A percentile compares a stretch with the other conserved stretches of the same genome.
phyloP scores from a whole-genome alignment of 2,329 filamentous ascomycete genomes.

The Alternaria metachromatica region DNA sequence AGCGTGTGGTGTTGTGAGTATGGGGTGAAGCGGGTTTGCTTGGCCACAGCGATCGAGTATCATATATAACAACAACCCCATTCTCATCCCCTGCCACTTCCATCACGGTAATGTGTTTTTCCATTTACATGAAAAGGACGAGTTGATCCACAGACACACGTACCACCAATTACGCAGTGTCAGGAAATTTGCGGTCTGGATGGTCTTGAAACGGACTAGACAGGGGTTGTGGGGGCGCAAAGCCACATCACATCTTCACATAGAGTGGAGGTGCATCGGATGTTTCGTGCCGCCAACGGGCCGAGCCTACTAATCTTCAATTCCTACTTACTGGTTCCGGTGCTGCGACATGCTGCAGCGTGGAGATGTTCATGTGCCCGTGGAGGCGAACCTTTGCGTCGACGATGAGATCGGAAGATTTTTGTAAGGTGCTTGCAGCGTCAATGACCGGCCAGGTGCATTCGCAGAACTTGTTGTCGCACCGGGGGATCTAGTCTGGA shows the following conservation, averaged over 20 bases:
- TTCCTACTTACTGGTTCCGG: not conserved
- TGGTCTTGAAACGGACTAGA: conserved; percentile 1
- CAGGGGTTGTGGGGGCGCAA: not conserved
- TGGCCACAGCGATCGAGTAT: not conserved
- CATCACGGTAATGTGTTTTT: not conserved
- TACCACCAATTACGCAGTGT: not conserved
- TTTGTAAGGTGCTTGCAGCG: conserved; percentile 53
- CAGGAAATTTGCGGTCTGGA: not conserved
- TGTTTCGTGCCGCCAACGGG: not conserved
- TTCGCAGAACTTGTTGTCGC: conserved; percentile 53
- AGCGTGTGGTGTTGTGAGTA: not conserved
- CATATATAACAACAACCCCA: not conserved
- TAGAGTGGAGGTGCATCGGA: not conserved
- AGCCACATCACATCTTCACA: not conserved
- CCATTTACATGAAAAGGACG: conserved; percentile 1
- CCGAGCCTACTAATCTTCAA: not conserved
- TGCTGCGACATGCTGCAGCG: not conserved
- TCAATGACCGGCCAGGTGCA: conserved; percentile 53
- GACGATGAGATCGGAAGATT: conserved; percentile 52
- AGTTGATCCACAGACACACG: not conserved
- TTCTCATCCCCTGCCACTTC: not conserved
- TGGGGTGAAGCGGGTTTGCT: not conserved
- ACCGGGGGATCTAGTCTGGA: conserved; percentile 50
- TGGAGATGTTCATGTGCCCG: conserved; percentile 14
- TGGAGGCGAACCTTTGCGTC: conserved; percentile 9